These are phyloP conservation scores for Isatis tinctoria DNA, from an alignment of 345 rosid genomes.

Conservation along the genomic window DNA sequence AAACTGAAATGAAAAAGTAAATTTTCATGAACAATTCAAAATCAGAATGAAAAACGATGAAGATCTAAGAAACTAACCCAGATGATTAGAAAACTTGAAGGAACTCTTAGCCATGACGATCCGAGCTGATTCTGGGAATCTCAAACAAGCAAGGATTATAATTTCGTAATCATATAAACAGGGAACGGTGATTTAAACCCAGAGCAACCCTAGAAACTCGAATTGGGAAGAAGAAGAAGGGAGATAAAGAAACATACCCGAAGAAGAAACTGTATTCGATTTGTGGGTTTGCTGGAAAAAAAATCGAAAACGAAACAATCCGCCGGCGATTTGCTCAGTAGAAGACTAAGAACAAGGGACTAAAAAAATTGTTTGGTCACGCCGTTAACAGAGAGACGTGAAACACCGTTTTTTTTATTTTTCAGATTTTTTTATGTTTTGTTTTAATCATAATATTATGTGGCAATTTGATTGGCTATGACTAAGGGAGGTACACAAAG, in stretches of 20 bases:
- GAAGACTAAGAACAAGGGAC: too few species aligned
- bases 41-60: background rate
- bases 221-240: background rate
- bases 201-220: constrained; percentile 6
- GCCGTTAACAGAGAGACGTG: too few species aligned
- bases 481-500: too few species aligned
- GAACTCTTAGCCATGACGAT: too few species aligned
- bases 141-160: constrained; percentile 26
- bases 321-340: too few species aligned
- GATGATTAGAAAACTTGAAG: constrained; percentile 78
- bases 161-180: background rate
- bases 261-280: constrained; percentile 28
- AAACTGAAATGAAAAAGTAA: background rate
- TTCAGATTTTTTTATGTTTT: too few species aligned
- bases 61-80: constrained; percentile 43
- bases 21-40: background rate
- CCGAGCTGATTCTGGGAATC: constrained; percentile 22
- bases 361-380: too few species aligned
- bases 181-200: background rate
- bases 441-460: too few species aligned
- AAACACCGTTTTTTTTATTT: too few species aligned
- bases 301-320: too few species aligned
- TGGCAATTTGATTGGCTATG: too few species aligned
- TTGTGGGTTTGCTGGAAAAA: constrained; percentile 20
- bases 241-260: too few species aligned